These are phyloP conservation scores for Aotearoamyces nothofagi DNA, from an alignment of 2,329 filamentous ascomycete species.

Conservation along the genomic window DNA sequence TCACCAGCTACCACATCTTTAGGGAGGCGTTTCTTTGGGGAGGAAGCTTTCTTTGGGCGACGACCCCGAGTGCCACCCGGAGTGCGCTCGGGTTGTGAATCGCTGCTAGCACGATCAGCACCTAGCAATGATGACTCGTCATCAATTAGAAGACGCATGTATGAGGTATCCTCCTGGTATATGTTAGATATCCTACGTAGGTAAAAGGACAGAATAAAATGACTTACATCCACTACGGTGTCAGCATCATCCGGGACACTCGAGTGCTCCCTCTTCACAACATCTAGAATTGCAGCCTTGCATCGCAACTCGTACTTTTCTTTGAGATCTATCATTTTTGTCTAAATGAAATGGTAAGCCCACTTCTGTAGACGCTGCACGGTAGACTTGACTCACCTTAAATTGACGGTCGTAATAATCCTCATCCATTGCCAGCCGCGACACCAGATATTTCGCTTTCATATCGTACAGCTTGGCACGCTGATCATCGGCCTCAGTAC, in stretches of 20 bases:
- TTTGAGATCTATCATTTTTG: not conserved
- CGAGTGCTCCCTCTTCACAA: too few relatives aligned
- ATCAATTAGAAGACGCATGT: not conserved
- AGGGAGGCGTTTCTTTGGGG: constrained; percentile 1
- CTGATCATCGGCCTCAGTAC: constrained; percentile 5
- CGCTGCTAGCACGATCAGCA: too few relatives aligned
- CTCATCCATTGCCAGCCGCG: constrained; percentile 5
- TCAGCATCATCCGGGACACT: not conserved
- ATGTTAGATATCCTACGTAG: not conserved
- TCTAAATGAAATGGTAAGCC: constrained; percentile 1
- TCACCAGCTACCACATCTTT: not conserved
- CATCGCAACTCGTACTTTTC: constrained; percentile 1
- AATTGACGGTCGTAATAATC: constrained; percentile 8
- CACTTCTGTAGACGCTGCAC: not conserved
- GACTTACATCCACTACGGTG: not conserved
- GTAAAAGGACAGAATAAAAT: not conserved
- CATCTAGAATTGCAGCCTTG: constrained; percentile 1
- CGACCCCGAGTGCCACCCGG: too few relatives aligned
- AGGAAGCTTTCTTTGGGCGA: not conserved
- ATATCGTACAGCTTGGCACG: constrained; percentile 2
- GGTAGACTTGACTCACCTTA: constrained; percentile 9
- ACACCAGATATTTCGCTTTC: constrained; percentile 4
- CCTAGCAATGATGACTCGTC: too few relatives aligned
- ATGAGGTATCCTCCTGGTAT: not conserved
- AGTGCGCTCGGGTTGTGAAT: too few relatives aligned